These are phyloP conservation scores for Dacryopinax primogenitus DNA, from an alignment of 768 basidiomycete species.

Conservation along the genomic window DNA sequence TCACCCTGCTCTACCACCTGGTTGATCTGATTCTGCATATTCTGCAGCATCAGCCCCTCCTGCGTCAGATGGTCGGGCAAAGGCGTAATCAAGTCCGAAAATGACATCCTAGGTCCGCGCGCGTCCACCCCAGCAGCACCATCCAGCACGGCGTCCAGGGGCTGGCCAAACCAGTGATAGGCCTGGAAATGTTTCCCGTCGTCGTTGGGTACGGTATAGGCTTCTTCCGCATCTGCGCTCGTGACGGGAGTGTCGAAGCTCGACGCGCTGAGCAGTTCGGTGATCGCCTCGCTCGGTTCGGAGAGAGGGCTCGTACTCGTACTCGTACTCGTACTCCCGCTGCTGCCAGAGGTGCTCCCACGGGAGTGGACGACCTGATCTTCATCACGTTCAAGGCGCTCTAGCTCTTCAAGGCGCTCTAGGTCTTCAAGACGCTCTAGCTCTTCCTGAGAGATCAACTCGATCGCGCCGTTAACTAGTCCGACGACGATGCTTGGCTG, in stretches of 20 bases:
- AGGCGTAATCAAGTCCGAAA: background rate
- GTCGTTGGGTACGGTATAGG: background rate
- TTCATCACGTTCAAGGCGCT: no score
- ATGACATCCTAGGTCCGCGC: background rate
- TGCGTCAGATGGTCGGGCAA: background rate
- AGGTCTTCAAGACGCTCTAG: background rate
- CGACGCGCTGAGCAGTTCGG: background rate
- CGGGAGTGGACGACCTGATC: no score
- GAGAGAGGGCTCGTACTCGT: background rate
- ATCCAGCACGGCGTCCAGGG: background rate
- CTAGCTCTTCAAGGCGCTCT: background rate
- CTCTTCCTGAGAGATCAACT: background rate
- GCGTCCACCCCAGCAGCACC: background rate
- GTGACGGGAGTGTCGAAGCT: background rate
- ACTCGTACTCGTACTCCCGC: background rate
- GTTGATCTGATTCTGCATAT: background rate
- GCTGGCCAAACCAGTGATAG: background rate
- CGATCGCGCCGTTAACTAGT: background rate
- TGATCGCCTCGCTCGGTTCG: background rate
- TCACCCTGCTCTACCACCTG: background rate
- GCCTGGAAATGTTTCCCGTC: background rate
- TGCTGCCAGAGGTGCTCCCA: background rate
- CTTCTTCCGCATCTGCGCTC: background rate
- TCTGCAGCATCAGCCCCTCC: background rate
- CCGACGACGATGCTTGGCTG: constrained; percentile 7